Percentiles rank a stretch among this genome's conserved stretches.
Evolutionary conservation across 331 rosid species (phyloP).

Genomic region (Arachis monticola): DNA sequence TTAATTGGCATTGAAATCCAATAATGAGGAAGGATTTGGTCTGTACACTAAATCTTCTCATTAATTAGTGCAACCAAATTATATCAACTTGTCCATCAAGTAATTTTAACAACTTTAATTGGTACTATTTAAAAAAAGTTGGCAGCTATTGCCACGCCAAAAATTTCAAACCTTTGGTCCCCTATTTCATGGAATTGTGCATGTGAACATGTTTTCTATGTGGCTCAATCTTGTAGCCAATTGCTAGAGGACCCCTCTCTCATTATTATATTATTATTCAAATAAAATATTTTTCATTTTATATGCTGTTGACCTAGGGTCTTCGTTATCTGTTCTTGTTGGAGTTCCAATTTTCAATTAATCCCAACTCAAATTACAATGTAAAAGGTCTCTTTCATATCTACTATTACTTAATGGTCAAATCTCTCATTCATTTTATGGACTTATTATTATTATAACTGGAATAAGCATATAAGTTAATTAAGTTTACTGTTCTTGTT

Average conservation of each 20-base stretch:
- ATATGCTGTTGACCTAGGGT: conserved; percentile 6
- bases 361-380: background rate
- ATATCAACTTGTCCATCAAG: background rate
- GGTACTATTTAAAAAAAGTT: background rate
- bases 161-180: conserved; percentile 37
- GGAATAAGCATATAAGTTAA: background rate
- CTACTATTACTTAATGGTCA: conserved; percentile 14
- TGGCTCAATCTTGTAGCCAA: conserved; percentile 14
- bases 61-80: conserved; percentile 27
- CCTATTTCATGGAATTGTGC: conserved; percentile 26
- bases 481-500: background rate
- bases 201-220: conserved; percentile 37
- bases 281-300: background rate
- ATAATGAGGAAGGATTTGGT: conserved; percentile 27
- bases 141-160: conserved; percentile 24
- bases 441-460: background rate
- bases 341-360: background rate
- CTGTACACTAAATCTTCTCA: conserved; percentile 32
- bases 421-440: background rate
- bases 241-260: conserved; percentile 23
- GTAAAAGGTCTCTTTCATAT: background rate
- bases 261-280: no score
- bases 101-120: conserved; percentile 26
- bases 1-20: conserved; percentile 16
- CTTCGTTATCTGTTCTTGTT: background rate